Conservation (phyloP, 441 rosid genomes). For the Euphorbia schlechtendalii region DNA sequence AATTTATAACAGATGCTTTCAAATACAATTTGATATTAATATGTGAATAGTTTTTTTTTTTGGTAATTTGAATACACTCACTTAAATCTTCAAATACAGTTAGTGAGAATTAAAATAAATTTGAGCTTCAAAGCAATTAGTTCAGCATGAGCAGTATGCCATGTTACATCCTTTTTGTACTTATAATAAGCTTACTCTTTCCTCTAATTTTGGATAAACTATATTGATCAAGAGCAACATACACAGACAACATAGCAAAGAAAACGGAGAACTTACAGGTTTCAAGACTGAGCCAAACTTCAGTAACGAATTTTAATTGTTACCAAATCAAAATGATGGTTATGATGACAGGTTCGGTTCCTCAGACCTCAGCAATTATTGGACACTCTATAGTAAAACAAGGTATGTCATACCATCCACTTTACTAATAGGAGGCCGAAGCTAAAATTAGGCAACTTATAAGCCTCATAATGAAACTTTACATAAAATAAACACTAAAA, state of each 20-base stretch:
- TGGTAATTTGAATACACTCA: neutral
- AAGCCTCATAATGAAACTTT: neutral
- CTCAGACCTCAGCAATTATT: neutral
- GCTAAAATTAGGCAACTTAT: neutral
- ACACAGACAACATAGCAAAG: conserved; percentile 4
- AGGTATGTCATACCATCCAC: neutral
- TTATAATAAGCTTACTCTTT: neutral
- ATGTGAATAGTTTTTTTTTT: neutral
- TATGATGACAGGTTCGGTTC: neutral
- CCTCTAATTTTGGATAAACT: neutral
- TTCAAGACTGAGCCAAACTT: neutral
- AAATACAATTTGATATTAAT: neutral
- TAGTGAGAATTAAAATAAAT: neutral
- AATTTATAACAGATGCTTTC: neutral
- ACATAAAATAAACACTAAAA: neutral
- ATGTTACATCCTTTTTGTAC: neutral
- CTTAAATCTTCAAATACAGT: neutral
- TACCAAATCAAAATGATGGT: neutral
- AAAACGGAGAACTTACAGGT: neutral
- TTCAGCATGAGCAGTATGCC: neutral
- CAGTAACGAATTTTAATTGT: neutral
- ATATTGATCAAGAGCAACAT: neutral
- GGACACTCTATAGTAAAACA: no score
- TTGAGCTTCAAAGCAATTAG: neutral
- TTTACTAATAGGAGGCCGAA: neutral